Evolutionary conservation across 768 basidiomycete species (phyloP).

Genomic region (Paxillus rubicundulus): DNA sequence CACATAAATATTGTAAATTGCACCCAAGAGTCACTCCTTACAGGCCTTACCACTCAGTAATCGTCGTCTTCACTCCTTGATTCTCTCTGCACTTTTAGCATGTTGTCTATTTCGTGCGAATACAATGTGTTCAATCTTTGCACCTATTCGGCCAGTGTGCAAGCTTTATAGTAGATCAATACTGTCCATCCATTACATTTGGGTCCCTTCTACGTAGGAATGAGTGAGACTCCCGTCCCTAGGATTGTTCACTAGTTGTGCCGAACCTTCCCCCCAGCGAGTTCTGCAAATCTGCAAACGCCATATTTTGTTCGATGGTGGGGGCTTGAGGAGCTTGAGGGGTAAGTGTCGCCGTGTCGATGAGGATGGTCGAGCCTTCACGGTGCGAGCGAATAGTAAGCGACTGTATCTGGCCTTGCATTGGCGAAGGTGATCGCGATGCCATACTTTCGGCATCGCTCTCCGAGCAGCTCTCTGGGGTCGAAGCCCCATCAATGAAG

Average conservation of each 20-base stretch:
- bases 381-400: conserved; percentile 30
- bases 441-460: conserved; percentile 54
- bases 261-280: conserved; percentile 36
- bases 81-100: conserved; percentile 5
- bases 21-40: conserved; percentile 22
- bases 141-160: neutral
- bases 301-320: conserved; percentile 83
- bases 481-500: conserved; percentile 43
- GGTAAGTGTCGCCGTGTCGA: conserved; percentile 36
- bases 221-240: conserved; percentile 1
- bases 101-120: conserved; percentile 26
- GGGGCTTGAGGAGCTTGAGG: conserved; percentile 53
- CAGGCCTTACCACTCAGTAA: neutral
- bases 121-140: conserved; percentile 9
- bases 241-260: conserved; percentile 14
- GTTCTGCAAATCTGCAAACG: conserved; percentile 66
- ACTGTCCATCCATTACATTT: no score
- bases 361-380: conserved; percentile 37
- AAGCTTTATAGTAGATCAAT: conserved; percentile 7
- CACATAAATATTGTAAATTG: conserved; percentile 27
- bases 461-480: conserved; percentile 50
- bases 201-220: neutral
- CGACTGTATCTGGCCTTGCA: conserved; percentile 22
- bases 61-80: conserved; percentile 11
- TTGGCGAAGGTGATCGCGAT: conserved; percentile 54